These are phyloP conservation scores for Boletus sp. DNA, from an alignment of 1,284 basidiomycete species.

Conservation along the genomic window DNA sequence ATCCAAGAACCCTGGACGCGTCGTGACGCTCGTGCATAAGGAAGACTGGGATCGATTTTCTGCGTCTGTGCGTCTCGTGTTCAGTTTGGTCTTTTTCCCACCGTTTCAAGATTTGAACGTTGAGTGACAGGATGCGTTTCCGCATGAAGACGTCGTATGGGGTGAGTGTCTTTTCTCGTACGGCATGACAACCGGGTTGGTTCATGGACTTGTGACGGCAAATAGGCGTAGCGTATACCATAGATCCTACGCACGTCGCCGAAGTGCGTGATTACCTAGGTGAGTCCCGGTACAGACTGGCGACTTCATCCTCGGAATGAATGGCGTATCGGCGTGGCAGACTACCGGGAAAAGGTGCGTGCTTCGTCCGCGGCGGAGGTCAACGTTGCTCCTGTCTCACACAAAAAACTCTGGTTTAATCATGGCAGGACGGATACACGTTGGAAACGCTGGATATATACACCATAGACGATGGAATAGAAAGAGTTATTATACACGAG, in stretches of 20 bases:
- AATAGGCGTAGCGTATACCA: conserved; percentile 79
- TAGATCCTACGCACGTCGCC: conserved; percentile 71
- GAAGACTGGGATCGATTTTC: conserved; percentile 82
- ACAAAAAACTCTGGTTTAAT: background rate
- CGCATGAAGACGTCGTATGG: conserved; percentile 83
- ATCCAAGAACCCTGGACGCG: conserved; percentile 74
- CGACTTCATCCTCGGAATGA: background rate
- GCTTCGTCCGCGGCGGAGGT: background rate
- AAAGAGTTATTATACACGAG: conserved; percentile 48
- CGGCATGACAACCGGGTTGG: background rate
- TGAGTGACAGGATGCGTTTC: conserved; percentile 67
- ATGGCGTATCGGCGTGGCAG: conserved; percentile 39
- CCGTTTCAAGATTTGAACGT: background rate
- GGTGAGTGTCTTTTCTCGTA: conserved; percentile 46
- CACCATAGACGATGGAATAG: conserved; percentile 48
- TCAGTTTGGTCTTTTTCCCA: background rate
- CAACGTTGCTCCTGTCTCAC: background rate
- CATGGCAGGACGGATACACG: conserved; percentile 58
- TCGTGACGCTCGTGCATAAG: conserved; percentile 85
- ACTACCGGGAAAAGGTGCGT: conserved; percentile 79
- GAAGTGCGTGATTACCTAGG: conserved; percentile 85
- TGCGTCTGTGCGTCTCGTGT: conserved; percentile 49
- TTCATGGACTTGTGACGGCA: background rate
- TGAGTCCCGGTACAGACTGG: conserved; percentile 35
- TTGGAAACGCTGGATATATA: conserved; percentile 55